A percentile compares a stretch with the other conserved stretches of the same genome.
These are phyloP conservation scores for Aspergillus novoparasiticus DNA, from an alignment of 2,329 filamentous ascomycete genomes.

Conservation along the genomic window DNA sequence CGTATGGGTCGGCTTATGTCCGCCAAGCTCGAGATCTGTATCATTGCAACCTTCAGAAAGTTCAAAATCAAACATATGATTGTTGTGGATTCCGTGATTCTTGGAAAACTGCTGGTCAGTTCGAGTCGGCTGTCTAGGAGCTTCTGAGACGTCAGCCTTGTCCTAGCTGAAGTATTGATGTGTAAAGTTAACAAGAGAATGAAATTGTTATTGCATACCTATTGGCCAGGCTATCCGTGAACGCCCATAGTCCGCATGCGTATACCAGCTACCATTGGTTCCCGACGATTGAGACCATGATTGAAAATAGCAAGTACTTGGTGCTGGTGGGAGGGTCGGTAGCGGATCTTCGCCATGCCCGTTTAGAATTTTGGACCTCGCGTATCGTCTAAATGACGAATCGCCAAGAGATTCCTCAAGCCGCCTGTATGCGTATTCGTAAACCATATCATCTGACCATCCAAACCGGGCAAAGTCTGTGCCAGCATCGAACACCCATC, in stretches of 20 bases:
- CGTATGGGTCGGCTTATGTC: neutral
- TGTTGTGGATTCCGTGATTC: neutral
- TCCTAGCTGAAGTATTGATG: neutral
- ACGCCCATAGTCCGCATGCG: slow-evolving; percentile 8
- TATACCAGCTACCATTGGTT: neutral
- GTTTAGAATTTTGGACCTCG: slow-evolving; percentile 15
- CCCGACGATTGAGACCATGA: neutral
- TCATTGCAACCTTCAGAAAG: neutral
- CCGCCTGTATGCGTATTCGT: slow-evolving; percentile 23
- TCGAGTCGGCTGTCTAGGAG: neutral
- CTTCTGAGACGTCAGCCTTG: neutral
- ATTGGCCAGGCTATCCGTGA: slow-evolving; percentile 3
- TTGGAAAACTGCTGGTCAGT: neutral
- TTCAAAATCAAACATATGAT: neutral
- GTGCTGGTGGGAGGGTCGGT: slow-evolving; percentile 21
- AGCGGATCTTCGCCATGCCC: slow-evolving; percentile 23
- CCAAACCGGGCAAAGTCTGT: neutral
- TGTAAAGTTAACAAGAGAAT: neutral
- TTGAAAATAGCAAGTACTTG: slow-evolving; percentile 3
- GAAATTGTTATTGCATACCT: neutral
- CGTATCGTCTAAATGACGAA: slow-evolving; percentile 14
- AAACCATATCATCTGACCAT: slow-evolving; percentile 14
- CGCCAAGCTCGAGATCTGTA: neutral
- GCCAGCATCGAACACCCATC: slow-evolving; percentile 27
- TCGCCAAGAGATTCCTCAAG: slow-evolving; percentile 21